Evolutionary conservation across 179 eudicot genomes (phyloP), one percentile per base, ranked within the genome.

Genomic region (Silene noctiflora): DNA sequence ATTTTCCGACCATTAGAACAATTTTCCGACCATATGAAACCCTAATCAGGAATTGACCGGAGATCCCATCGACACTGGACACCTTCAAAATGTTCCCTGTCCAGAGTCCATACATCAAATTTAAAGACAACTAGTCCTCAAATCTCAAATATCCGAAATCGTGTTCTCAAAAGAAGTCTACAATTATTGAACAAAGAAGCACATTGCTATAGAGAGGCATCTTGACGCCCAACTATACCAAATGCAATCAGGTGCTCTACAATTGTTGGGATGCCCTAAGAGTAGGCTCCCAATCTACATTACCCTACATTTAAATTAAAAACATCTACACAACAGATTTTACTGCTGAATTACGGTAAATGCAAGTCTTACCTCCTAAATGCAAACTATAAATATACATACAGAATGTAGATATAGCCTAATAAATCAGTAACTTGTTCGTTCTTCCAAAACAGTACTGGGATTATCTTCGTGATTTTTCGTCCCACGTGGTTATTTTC

Each of bases 271-370:
- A 59, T 60, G 59, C 67, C 71, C 66, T 31, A 66, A 79, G 73
- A 65, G 69, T 58, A 77, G 76, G 72, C 75, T 46, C 82, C 81
- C 51, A 72, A 42, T 67, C 74, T 72, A 78, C 55, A 73, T 69
- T 58, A 70, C 59, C 73, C 73, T 82, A 82, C 63, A 78, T 75
- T 77, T 44, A 55, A 80, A 74, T 76, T 71, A 80, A 68, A 24
- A 69, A 78, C 79, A 79, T 79, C 81, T 80, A 84, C 81, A 72
- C 24, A 69, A 78, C 75, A 78, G 71, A 85, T 83, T 81, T 81
- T 75, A 84, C 83, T 80, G 75, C 84, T 80, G 61, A 53, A 75
- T 79, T 78, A 82, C 69, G 39, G 75, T 48, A 75, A 79, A 44
- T 75, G 69, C 42, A 72, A 53, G 68, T 46, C 56, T 73, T 78